Percentiles rank a stretch among this genome's conserved stretches.
Evolutionary conservation across 2,329 filamentous ascomycete genomes (phyloP).

Genomic region (Cladobotryum protrusum): DNA sequence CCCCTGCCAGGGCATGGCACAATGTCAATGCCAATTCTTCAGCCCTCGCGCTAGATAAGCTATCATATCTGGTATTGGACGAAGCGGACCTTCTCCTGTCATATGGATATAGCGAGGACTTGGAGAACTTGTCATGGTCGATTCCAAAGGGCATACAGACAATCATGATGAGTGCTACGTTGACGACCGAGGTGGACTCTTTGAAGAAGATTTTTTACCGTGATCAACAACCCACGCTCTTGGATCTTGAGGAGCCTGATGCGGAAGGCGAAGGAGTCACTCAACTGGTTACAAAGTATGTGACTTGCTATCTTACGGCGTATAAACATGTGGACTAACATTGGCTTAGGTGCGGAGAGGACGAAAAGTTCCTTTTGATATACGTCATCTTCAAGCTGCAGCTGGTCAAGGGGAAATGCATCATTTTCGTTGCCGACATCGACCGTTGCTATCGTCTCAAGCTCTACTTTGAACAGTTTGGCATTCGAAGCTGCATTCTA

Average conservation of each 20-base stretch:
- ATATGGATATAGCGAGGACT: conserved; percentile 89
- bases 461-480: conserved; percentile 94
- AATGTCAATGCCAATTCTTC: conserved; percentile 62
- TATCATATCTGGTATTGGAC: conserved; percentile 80
- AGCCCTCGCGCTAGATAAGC: conserved; percentile 61
- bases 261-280: conserved; percentile 69
- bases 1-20: conserved; percentile 74
- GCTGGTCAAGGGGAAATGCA: conserved; percentile 84
- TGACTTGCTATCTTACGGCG: background rate
- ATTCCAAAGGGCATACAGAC: conserved; percentile 84
- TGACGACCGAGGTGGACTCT: conserved; percentile 80
- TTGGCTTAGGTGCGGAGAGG: conserved; percentile 67
- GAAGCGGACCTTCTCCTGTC: conserved; percentile 91
- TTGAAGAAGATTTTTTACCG: conserved; percentile 81
- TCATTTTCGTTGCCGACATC: conserved; percentile 69
- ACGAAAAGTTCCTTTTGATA: conserved; percentile 89
- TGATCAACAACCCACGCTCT: conserved; percentile 57
- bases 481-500: conserved; percentile 84
- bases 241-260: conserved; percentile 80
- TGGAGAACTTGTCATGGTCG: conserved; percentile 69
- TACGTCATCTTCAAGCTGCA: conserved; percentile 96
- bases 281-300: conserved; percentile 78
- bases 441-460: conserved; percentile 87
- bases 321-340: conserved; percentile 12
- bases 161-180: conserved; percentile 87